A percentile compares a stretch with the other conserved stretches of the same genome.
These are phyloP conservation scores for Austroboletus eburneus DNA, from an alignment of 768 basidiomycete genomes.

Conservation along the genomic window DNA sequence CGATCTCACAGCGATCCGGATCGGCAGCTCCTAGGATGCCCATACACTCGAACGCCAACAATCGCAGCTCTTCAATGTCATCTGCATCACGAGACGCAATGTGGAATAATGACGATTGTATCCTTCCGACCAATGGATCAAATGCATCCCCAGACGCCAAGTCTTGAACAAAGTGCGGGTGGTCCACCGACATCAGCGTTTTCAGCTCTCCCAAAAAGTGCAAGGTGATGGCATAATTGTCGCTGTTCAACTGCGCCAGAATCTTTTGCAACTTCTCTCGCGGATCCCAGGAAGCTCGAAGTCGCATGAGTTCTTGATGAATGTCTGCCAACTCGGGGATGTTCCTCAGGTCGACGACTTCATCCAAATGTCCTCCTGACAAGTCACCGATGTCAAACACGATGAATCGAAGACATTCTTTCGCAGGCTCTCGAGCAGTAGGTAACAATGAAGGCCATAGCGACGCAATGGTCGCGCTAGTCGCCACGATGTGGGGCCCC, in stretches of 20 bases:
- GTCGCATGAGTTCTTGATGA: slow-evolving; percentile 37
- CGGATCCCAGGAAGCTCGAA: slow-evolving; percentile 50
- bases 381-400: slow-evolving; percentile 57
- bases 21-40: slow-evolving; percentile 92
- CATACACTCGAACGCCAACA: slow-evolving; percentile 83
- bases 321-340: slow-evolving; percentile 61
- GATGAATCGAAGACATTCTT: slow-evolving; percentile 61
- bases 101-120: slow-evolving; percentile 62
- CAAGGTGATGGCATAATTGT: slow-evolving; percentile 73
- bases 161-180: slow-evolving; percentile 49
- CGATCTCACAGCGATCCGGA: slow-evolving; percentile 84
- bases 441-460: slow-evolving; percentile 67
- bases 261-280: slow-evolving; percentile 58
- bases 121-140: slow-evolving; percentile 65
- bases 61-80: slow-evolving; percentile 58
- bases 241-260: slow-evolving; percentile 68
- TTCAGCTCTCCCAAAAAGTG: slow-evolving; percentile 78
- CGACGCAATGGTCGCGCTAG: slow-evolving; percentile 77
- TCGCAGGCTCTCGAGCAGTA: slow-evolving; percentile 49
- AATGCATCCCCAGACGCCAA: slow-evolving; percentile 85
- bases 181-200: slow-evolving; percentile 49
- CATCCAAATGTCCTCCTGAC: slow-evolving; percentile 57
- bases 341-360: slow-evolving; percentile 72
- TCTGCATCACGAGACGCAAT: slow-evolving; percentile 80
- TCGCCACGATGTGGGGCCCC: slow-evolving; percentile 80